Percentiles rank a stretch among this genome's conserved stretches.
These are phyloP conservation scores for Macrolepiota dolichaula DNA, from an alignment of 768 basidiomycete genomes.

Conservation along the genomic window DNA sequence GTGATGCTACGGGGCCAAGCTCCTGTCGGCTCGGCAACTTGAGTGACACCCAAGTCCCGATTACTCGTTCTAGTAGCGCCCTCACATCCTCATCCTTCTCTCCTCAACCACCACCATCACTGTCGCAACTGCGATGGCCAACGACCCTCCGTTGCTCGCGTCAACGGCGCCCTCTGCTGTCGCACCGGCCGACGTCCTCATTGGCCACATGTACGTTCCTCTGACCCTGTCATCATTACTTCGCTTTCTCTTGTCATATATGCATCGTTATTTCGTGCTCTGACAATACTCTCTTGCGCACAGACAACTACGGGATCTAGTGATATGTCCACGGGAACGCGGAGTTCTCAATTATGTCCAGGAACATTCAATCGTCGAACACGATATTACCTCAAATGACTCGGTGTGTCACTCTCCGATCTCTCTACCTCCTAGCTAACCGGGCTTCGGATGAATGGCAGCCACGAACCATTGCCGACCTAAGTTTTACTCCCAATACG, in stretches of 20 bases:
- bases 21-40: conserved; percentile 2
- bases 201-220: conserved; percentile 62
- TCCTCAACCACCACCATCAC: not conserved
- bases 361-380: conserved; percentile 52
- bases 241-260: conserved; percentile 11
- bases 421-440: conserved; percentile 9
- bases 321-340: conserved; percentile 66
- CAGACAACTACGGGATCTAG: conserved; percentile 76
- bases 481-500: conserved; percentile 53
- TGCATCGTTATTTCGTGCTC: not conserved
- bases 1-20: not conserved
- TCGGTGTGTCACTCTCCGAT: conserved; percentile 33
- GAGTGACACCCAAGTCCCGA: not conserved
- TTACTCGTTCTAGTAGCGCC: not conserved
- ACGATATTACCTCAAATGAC: conserved; percentile 47
- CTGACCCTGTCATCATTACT: conserved; percentile 3
- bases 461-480: conserved; percentile 41
- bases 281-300: not conserved
- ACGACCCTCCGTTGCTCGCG: conserved; percentile 40
- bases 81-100: not conserved
- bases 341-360: conserved; percentile 66
- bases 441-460: conserved; percentile 14
- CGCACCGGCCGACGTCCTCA: conserved; percentile 42
- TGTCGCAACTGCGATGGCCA: conserved; percentile 38
- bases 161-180: conserved; percentile 39